Percentiles rank a stretch among this genome's conserved stretches.
phyloP scores from a whole-genome alignment of 495 filamentous ascomycete genomes.

The Baudoinia panamericana region DNA sequence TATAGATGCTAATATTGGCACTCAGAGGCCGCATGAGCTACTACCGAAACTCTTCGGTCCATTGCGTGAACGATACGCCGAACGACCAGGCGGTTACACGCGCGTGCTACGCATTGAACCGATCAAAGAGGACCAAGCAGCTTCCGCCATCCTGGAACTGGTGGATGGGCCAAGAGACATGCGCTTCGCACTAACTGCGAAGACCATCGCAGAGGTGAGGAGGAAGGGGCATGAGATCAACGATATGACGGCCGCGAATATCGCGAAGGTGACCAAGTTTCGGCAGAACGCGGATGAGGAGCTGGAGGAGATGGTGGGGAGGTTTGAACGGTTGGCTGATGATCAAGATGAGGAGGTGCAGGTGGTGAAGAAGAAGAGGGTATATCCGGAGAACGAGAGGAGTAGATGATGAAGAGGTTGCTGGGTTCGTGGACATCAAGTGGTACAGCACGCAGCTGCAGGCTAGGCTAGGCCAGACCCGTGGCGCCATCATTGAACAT shows the following conservation, averaged over 20 bases:
- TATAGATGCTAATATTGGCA: not conserved
- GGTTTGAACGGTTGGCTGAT: constrained; percentile 34
- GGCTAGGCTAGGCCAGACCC: too few species aligned
- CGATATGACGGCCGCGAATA: constrained; percentile 61
- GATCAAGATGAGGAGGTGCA: constrained; percentile 22
- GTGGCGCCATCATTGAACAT: too few species aligned
- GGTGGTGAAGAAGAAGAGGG: constrained; percentile 21
- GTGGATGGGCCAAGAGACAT: constrained; percentile 93
- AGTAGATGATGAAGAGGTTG: constrained; percentile 15
- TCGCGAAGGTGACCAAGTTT: constrained; percentile 73
- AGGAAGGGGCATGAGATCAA: constrained; percentile 39
- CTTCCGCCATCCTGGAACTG: constrained; percentile 84
- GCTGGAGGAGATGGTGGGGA: constrained; percentile 58
- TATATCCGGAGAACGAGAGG: constrained; percentile 20
- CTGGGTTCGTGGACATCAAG: too few species aligned
- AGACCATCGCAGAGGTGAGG: constrained; percentile 53
- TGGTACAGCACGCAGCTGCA: too few species aligned
- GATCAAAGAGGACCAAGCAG: constrained; percentile 59
- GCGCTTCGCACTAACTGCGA: constrained; percentile 84
- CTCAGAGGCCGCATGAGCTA: constrained; percentile 47
- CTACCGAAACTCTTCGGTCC: constrained; percentile 81
- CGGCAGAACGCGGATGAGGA: constrained; percentile 50
- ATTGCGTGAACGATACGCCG: constrained; percentile 62
- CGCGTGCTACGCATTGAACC: constrained; percentile 80
- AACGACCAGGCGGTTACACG: constrained; percentile 86